Evolutionary conservation across 2,329 filamentous ascomycete species (phyloP).

Genomic region (Phyllosticta capitalensis): DNA sequence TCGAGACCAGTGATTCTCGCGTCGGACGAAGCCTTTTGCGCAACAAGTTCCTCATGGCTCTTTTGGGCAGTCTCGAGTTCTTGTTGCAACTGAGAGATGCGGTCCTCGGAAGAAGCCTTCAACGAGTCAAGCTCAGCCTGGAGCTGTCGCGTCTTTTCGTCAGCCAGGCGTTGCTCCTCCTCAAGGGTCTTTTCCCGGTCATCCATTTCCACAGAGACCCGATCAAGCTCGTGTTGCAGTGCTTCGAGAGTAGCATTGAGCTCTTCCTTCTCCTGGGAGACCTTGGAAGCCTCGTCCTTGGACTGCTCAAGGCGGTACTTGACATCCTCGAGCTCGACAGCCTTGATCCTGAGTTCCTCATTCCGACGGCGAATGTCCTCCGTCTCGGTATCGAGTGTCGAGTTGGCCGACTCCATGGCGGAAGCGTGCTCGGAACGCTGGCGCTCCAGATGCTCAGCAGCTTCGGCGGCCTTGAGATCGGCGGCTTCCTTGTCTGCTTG

Average conservation of each 20-base stretch:
- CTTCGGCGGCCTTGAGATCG: conserved; percentile 6
- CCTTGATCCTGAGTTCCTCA: conserved; percentile 10
- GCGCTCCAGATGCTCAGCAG: conserved; percentile 2
- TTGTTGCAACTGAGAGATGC: neutral
- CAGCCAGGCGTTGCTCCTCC: conserved; percentile 7
- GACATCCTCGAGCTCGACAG: conserved; percentile 10
- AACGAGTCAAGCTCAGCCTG: conserved; percentile 3
- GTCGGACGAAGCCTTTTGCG: conserved; percentile 1
- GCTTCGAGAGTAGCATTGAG: conserved; percentile 4
- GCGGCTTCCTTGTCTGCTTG: conserved; percentile 9
- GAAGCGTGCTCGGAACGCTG: neutral
- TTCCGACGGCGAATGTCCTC: conserved; percentile 7
- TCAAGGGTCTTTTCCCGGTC: conserved; percentile 5
- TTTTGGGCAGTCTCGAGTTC: conserved; percentile 4
- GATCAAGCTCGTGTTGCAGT: conserved; percentile 7
- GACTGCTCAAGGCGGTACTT: conserved; percentile 6
- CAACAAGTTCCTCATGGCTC: conserved; percentile 2
- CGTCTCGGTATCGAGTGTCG: conserved; percentile 3
- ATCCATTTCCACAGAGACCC: conserved; percentile 4
- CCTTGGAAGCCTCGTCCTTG: conserved; percentile 6
- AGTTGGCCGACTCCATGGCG: conserved; percentile 1
- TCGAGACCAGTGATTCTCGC: conserved; percentile 4
- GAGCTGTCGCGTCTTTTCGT: conserved; percentile 4
- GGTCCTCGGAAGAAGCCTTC: conserved; percentile 1
- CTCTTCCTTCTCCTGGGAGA: conserved; percentile 7